Percentiles rank a stretch among this genome's conserved stretches.
Conservation (phyloP, 768 basidiomycete genomes). For the Lactarius hengduanensis region DNA sequence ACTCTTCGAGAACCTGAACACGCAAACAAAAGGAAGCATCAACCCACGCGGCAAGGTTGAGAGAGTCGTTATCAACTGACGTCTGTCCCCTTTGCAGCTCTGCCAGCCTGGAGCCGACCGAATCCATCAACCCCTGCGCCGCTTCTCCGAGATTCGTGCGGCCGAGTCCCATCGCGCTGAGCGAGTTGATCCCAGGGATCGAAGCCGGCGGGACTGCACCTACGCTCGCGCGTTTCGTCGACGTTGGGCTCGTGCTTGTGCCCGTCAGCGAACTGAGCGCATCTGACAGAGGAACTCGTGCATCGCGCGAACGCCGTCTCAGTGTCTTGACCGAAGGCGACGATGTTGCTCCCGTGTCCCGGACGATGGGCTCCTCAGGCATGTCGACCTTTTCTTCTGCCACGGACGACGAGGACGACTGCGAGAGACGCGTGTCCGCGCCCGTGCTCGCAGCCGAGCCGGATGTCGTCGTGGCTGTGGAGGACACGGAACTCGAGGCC, state of each 20-base stretch:
- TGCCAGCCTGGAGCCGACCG: slow-evolving; percentile 51
- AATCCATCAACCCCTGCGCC: slow-evolving; percentile 44
- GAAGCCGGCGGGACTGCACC: slow-evolving; percentile 38
- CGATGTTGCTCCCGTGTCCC: slow-evolving; percentile 48
- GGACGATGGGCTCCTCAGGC: slow-evolving; percentile 42
- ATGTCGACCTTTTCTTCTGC: slow-evolving; percentile 29
- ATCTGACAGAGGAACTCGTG: slow-evolving; percentile 30
- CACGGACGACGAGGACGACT: slow-evolving; percentile 47
- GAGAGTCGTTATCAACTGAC: slow-evolving; percentile 42
- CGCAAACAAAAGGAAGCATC: neutral
- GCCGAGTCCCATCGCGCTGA: slow-evolving; percentile 33
- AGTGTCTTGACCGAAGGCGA: slow-evolving; percentile 12
- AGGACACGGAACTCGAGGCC: slow-evolving; percentile 24
- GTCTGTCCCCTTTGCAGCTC: slow-evolving; percentile 53
- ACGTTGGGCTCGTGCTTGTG: slow-evolving; percentile 15
- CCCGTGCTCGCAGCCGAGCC: slow-evolving; percentile 32
- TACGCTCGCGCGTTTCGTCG: slow-evolving; percentile 24
- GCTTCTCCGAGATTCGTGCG: slow-evolving; percentile 33
- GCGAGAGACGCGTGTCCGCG: slow-evolving; percentile 43
- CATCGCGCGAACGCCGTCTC: slow-evolving; percentile 35
- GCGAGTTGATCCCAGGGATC: slow-evolving; percentile 42
- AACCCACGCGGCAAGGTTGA: slow-evolving; percentile 17
- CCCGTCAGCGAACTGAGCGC: slow-evolving; percentile 30
- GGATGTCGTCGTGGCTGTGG: slow-evolving; percentile 32
- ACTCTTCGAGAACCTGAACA: slow-evolving; percentile 57